Base-by-base conservation (phyloP, 2,329 filamentous ascomycete genomes). In the Diaporthe sp. region DNA sequence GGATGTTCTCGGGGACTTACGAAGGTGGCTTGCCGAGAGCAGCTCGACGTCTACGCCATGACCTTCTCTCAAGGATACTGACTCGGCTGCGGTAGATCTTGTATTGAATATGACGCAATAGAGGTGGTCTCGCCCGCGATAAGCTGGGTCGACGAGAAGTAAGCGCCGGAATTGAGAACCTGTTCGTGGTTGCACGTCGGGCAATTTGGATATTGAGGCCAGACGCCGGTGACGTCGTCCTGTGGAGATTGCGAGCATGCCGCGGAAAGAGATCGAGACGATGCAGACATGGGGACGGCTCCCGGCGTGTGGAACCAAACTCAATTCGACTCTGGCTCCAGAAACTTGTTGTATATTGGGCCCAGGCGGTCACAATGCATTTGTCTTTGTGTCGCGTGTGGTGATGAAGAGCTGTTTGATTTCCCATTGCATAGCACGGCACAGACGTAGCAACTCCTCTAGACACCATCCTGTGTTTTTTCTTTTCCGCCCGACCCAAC, bases 1-100 rank as follows among this genome's bases (percentile, higher is more conserved):
- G 17, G 44, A 65, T 65, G 22, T 28, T n/a, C 28, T 15, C 12
- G 44, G n/a, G 22, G n/a, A n/a, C 15, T 39, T n/a, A 28, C 19
- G 13, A 28, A 49, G 31, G 28, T 2, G n/a, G 42, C 44, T 49
- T 8, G 39, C n/a, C 34, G 53, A 34, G 39, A 31, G 39, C 25
- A 37, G 28, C 44, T 53, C 28, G 53, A 62, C 7, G 25, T 51
- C 39, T 39, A 25, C 15, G 44, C 58, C 58, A 55, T 55, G 46
- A n/a, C 39, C 17, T 65, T 25, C 19, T 31, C 58, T 62, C 58
- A n/a, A 73, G 46, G 71, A 55, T 73, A n/a, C 49, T 73, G 71
- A 73, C 71, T 73, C 71, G 71, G 34, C 71, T 34, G 31, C n/a
- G 71, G 34, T 65, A 5, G 46, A 73, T 73, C 71, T 46, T 42